Conservation (phyloP, 805 yeast species). For the Candida vartiovaarae region DNA sequence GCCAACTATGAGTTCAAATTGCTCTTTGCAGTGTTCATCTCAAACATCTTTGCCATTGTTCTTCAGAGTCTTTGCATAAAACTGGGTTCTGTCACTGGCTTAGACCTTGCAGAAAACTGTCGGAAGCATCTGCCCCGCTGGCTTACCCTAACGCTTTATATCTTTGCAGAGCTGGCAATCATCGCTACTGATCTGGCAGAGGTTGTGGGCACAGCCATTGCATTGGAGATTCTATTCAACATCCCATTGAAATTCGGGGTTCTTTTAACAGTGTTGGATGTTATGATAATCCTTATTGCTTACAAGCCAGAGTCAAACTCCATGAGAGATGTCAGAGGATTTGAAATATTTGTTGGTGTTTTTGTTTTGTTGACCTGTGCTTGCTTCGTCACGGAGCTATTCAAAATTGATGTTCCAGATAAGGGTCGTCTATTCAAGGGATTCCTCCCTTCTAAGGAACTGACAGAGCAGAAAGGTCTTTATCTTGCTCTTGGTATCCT, state of each 20-base stretch:
- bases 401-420: slow-evolving; percentile 48
- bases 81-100: slow-evolving; percentile 72
- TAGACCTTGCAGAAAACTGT: slow-evolving; percentile 75
- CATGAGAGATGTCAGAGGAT: slow-evolving; percentile 64
- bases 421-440: slow-evolving; percentile 52
- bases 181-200: slow-evolving; percentile 92
- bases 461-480: slow-evolving; percentile 58
- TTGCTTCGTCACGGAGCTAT: slow-evolving; percentile 68
- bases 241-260: slow-evolving; percentile 76
- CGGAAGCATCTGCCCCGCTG: slow-evolving; percentile 54
- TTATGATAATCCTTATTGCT: slow-evolving; percentile 67
- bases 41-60: slow-evolving; percentile 67
- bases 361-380: slow-evolving; percentile 68
- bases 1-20: slow-evolving; percentile 65
- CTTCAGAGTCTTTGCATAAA: slow-evolving; percentile 67
- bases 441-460: slow-evolving; percentile 59
- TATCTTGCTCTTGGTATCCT: slow-evolving; percentile 76
- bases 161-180: slow-evolving; percentile 78
- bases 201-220: slow-evolving; percentile 89
- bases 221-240: slow-evolving; percentile 66
- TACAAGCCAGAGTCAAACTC: slow-evolving; percentile 73
- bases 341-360: slow-evolving; percentile 67
- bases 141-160: slow-evolving; percentile 53
- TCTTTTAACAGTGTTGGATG: slow-evolving; percentile 73
- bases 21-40: slow-evolving; percentile 55